Conservation (phyloP, 1,284 basidiomycete genomes). For the Golubevia sp. region DNA sequence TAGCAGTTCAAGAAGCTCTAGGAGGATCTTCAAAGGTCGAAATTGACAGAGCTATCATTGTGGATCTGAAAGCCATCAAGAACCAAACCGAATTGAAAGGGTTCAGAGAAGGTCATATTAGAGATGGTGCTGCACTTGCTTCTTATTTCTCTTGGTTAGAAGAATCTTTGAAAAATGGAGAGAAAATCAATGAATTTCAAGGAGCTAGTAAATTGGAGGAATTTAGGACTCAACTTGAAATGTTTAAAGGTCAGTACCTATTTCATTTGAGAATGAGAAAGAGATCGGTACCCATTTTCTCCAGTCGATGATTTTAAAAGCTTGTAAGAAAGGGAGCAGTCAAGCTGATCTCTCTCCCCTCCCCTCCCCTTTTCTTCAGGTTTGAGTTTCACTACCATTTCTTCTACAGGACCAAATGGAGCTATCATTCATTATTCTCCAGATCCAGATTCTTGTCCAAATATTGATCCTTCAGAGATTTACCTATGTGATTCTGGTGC, state of each 20-base stretch:
- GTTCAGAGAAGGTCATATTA: slow-evolving; percentile 84
- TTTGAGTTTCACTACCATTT: slow-evolving; percentile 89
- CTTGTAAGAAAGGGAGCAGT: no score
- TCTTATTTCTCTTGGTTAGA: slow-evolving; percentile 93
- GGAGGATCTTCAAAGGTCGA: slow-evolving; percentile 41
- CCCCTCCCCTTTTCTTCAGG: no score
- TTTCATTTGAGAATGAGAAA: no score
- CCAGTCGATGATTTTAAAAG: no score
- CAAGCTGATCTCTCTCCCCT: no score
- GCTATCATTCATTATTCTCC: slow-evolving; percentile 95
- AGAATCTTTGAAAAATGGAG: slow-evolving; percentile 72
- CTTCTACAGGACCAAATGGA: slow-evolving; percentile 81
- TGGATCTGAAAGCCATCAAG: slow-evolving; percentile 86
- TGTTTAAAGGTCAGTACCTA: no score
- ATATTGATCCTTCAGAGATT: slow-evolving; percentile 67
- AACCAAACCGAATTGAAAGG: slow-evolving; percentile 84
- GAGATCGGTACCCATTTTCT: no score
- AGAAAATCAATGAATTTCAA: slow-evolving; percentile 77
- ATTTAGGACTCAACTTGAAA: slow-evolving; percentile 76
- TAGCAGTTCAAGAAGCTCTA: slow-evolving; percentile 53
- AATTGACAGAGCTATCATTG: slow-evolving; percentile 67
- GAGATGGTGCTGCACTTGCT: slow-evolving; percentile 88
- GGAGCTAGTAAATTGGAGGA: slow-evolving; percentile 79
- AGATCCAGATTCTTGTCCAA: slow-evolving; percentile 73
- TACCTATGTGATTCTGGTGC: slow-evolving; percentile 93